Evolutionary conservation across 2,329 filamentous ascomycete species (phyloP), one percentile per base, ranked within the genome.

Genomic region (Fusarium coffeatum): DNA sequence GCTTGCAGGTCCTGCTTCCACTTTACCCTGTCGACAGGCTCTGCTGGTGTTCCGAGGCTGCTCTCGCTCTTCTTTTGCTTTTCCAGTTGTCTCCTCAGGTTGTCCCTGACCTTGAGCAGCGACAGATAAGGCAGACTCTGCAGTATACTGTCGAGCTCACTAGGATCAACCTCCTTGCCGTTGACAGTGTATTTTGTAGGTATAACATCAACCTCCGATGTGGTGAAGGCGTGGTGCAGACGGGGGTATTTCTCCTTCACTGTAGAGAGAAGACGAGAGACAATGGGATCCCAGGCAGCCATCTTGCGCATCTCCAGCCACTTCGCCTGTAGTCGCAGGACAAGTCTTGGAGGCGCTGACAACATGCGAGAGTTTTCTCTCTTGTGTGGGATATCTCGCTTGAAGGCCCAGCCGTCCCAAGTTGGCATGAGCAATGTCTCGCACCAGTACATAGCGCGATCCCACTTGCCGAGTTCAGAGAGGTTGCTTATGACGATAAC

Each of bases 391-490:
- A 57, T 58, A 8, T 45, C 56, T 42, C 72, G 60, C 8, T 67
- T 32, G 20, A 73, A 69, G 16, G 64, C 71, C 93, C 94, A 98
- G 25, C 93, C 93, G 13, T 87, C 87, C 87, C 94, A 97, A 34
- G 87, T 84, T 2, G 87, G 85, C 87, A 97, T 97, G 58, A 98
- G 89, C 64, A 89, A 88, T 27, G 84, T 81, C 81, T 98, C 95
- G 76, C 92, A 95, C 54, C 90, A 80, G 23, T 82, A 77, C 80
- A 96, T 97, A 40, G 94, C 94, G 22, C 90, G 84, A 49, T 88
- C 80, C 73, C 87, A 86, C 47, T 86, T 84, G 47, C 86, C 85
- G 56, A 89, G 83, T 16, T 84, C 82, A 25, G 89, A 88, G 28
- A 98, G 87, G 53, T 85, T 80, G 73, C 91, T 88, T 58, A 97